Conservation (phyloP, 2,329 filamentous ascomycete species). For the Penicillium decumbens region DNA sequence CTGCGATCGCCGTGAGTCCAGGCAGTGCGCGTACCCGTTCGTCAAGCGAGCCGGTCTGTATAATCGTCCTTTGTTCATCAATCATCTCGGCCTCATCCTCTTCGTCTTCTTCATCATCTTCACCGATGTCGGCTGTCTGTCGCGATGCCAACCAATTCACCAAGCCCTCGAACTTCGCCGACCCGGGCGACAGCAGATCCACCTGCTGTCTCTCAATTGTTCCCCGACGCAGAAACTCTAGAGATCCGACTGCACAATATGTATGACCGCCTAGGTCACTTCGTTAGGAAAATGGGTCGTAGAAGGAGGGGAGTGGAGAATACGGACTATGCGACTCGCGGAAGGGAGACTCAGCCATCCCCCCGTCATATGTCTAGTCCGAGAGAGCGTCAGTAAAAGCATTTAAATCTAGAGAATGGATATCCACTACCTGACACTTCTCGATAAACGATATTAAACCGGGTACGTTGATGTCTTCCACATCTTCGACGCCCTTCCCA, state of each 20-base stretch:
- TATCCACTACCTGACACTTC: conserved; percentile 51
- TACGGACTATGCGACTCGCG: conserved; percentile 75
- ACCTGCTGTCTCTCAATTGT: conserved; percentile 31
- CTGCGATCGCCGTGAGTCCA: conserved; percentile 19
- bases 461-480: conserved; percentile 70
- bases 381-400: conserved; percentile 3
- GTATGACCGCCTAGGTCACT: conserved; percentile 69
- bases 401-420: background rate
- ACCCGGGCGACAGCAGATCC: conserved; percentile 26
- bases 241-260: conserved; percentile 76
- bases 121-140: conserved; percentile 55
- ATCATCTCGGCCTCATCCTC: conserved; percentile 5
- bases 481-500: conserved; percentile 51
- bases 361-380: conserved; percentile 73
- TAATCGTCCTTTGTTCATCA: conserved; percentile 1
- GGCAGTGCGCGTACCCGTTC: conserved; percentile 29
- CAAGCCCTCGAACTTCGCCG: conserved; percentile 33
- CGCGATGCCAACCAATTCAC: conserved; percentile 58
- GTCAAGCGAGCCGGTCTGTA: conserved; percentile 17
- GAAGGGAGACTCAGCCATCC: conserved; percentile 70
- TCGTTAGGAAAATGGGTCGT: conserved; percentile 21
- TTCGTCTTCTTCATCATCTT: conserved; percentile 30
- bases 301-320: conserved; percentile 6
- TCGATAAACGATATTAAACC: conserved; percentile 66
- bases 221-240: conserved; percentile 68